Conservation (phyloP, 768 basidiomycete species). For the Amanita inopinata region DNA sequence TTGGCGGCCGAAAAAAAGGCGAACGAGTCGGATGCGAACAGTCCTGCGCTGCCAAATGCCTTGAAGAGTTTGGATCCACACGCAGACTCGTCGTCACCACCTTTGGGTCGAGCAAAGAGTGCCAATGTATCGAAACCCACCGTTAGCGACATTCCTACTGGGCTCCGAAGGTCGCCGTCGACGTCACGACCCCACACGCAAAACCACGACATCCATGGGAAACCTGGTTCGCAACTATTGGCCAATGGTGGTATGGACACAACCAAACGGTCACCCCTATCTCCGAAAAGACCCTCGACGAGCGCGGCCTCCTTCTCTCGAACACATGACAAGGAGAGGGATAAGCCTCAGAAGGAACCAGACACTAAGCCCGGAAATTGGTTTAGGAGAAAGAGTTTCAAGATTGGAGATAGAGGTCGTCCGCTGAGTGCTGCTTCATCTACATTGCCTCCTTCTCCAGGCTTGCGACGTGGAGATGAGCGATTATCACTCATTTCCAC, state of each 20-base stretch:
- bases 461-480: neutral
- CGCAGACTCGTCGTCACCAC: neutral
- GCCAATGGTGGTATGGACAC: neutral
- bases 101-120: neutral
- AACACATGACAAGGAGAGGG: conserved; percentile 28
- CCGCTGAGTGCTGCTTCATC: neutral
- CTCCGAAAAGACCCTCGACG: conserved; percentile 9
- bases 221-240: neutral
- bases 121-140: neutral
- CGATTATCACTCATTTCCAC: neutral
- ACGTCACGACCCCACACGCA: conserved; percentile 2
- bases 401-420: conserved; percentile 18
- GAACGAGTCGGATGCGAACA: neutral
- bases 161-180: conserved; percentile 17
- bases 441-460: conserved; percentile 9
- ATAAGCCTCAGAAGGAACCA: conserved; percentile 16
- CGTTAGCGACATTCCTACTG: conserved; percentile 11
- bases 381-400: conserved; percentile 44
- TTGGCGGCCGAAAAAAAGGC: neutral
- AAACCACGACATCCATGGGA: neutral
- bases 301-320: conserved; percentile 10
- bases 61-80: neutral
- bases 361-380: conserved; percentile 29
- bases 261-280: conserved; percentile 14
- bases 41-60: neutral